Conservation (phyloP, 2,329 filamentous ascomycete species). For the Pseudogymnoascus verrucosus region DNA sequence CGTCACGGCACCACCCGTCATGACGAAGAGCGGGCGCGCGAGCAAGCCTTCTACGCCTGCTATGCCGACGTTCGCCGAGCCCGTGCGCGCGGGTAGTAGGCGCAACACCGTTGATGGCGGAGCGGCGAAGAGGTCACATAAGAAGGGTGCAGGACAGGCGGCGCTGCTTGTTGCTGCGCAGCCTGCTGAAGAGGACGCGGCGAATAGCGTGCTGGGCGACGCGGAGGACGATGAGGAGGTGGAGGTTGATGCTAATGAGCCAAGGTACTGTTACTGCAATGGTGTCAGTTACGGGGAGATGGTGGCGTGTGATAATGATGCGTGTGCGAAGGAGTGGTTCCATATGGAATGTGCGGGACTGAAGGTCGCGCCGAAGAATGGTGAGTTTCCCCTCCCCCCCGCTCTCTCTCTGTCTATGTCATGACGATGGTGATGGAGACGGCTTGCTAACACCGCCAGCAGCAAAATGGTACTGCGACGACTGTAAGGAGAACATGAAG, state of each 20-base stretch:
- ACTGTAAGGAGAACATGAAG: constrained; percentile 25
- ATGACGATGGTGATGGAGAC: background rate
- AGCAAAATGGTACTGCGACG: constrained; percentile 29
- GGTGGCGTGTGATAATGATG: constrained; percentile 70
- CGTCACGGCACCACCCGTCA: constrained; percentile 36
- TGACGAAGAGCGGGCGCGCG: constrained; percentile 56
- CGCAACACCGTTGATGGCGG: constrained; percentile 32
- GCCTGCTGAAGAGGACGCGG: constrained; percentile 26
- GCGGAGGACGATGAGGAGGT: constrained; percentile 45
- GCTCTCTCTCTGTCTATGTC: background rate
- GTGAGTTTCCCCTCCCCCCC: constrained; percentile 19
- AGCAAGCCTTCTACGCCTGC: constrained; percentile 61
- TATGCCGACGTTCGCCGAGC: constrained; percentile 50
- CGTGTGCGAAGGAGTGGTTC: constrained; percentile 73
- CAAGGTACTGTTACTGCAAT: constrained; percentile 72
- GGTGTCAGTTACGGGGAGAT: constrained; percentile 76
- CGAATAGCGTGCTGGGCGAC: constrained; percentile 31
- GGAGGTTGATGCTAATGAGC: constrained; percentile 61
- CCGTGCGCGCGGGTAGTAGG: constrained; percentile 44
- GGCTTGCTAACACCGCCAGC: background rate
- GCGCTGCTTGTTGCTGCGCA: constrained; percentile 25
- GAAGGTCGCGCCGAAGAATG: constrained; percentile 61
- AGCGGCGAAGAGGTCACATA: constrained; percentile 46
- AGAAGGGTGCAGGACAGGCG: constrained; percentile 43
- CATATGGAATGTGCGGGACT: constrained; percentile 75